Conservation (phyloP, 768 basidiomycete species). For the Lactifluus pinguis region DNA sequence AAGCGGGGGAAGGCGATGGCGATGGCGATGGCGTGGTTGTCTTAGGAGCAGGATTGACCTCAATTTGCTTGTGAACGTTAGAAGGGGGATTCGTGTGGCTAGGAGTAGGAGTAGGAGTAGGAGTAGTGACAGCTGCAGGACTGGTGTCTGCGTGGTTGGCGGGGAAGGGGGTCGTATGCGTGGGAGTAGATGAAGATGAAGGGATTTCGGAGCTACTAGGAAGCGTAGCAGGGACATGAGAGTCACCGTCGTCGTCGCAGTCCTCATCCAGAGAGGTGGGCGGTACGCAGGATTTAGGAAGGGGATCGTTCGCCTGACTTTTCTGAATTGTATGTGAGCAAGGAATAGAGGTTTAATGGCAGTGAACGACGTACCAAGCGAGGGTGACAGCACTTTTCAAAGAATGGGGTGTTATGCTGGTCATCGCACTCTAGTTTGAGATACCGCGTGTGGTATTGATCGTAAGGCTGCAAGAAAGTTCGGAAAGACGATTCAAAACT, state of each 20-base stretch:
- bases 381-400: slow-evolving; percentile 63
- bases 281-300: slow-evolving; percentile 40
- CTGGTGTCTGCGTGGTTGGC: not conserved
- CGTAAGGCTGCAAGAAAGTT: slow-evolving; percentile 36
- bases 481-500: not conserved
- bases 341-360: not conserved
- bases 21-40: not conserved
- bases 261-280: slow-evolving; percentile 27
- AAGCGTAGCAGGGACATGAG: not conserved
- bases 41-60: not conserved
- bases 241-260: slow-evolving; percentile 22
- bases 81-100: no score
- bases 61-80: not conserved
- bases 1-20: not conserved
- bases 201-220: not conserved
- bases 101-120: not conserved
- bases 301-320: slow-evolving; percentile 43
- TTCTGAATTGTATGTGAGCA: slow-evolving; percentile 28
- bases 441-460: slow-evolving; percentile 54
- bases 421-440: slow-evolving; percentile 40
- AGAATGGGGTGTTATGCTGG: slow-evolving; percentile 39
- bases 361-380: slow-evolving; percentile 37
- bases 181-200: not conserved
- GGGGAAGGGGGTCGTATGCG: not conserved
- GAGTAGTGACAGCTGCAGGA: no score